Conservation (phyloP, 1,284 basidiomycete species). For the Acaromyces ingoldii region DNA sequence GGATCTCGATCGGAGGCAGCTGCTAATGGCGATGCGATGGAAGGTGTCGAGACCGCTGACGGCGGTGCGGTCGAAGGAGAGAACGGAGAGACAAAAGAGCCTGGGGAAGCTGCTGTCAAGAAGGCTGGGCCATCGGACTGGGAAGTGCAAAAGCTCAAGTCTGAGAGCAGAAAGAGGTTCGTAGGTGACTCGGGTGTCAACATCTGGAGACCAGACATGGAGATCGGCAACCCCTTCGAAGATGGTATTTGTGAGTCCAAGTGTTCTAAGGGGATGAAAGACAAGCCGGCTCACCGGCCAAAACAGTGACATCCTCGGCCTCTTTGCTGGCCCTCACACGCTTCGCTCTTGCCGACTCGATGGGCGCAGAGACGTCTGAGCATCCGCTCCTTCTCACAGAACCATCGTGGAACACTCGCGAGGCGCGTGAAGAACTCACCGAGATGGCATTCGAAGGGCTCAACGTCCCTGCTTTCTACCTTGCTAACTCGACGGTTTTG, state of each 20-base stretch:
- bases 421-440: constrained; percentile 83
- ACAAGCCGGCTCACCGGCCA: neutral
- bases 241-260: constrained; percentile 63
- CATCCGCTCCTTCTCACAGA: constrained; percentile 93
- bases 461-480: constrained; percentile 89
- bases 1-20: constrained; percentile 10
- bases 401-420: constrained; percentile 87
- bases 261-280: neutral
- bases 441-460: constrained; percentile 98
- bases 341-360: neutral
- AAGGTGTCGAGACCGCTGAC: constrained; percentile 4
- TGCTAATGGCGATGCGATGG: constrained; percentile 14
- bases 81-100: constrained; percentile 9
- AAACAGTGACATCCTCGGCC: constrained; percentile 27
- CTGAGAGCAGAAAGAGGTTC: constrained; percentile 59
- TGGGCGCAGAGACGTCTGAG: constrained; percentile 57
- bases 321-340: constrained; percentile 9
- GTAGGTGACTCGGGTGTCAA: constrained; percentile 86
- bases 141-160: constrained; percentile 16
- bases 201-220: constrained; percentile 84
- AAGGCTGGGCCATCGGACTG: constrained; percentile 18
- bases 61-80: constrained; percentile 7
- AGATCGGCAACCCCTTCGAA: constrained; percentile 74
- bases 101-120: constrained; percentile 11
- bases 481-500: constrained; percentile 90